A percentile compares a stretch with the other conserved stretches of the same genome.
Conservation (phyloP, 2,329 filamentous ascomycete genomes). For the Zymoseptoria crescenta region DNA sequence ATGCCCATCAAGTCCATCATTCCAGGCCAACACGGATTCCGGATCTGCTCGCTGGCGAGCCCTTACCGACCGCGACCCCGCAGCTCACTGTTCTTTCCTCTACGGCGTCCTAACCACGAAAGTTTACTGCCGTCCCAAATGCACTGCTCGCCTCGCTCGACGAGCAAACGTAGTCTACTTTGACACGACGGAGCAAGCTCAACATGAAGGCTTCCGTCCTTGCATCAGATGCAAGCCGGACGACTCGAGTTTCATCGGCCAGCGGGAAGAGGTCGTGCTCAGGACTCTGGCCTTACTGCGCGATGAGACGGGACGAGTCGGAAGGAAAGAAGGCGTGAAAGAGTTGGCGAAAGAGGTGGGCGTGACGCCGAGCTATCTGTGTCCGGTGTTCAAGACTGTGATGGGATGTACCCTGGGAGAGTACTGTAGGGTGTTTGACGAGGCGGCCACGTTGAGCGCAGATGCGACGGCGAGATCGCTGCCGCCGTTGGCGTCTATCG, state of each 20-base stretch:
- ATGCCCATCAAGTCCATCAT: neutral
- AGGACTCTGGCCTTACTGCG: slow-evolving; percentile 37
- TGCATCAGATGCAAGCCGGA: slow-evolving; percentile 51
- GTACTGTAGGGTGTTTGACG: slow-evolving; percentile 1
- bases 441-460: neutral
- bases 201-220: slow-evolving; percentile 44
- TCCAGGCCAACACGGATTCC: no score
- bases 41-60: slow-evolving; percentile 9
- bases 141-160: slow-evolving; percentile 51
- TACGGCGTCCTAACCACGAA: slow-evolving; percentile 50
- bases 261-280: slow-evolving; percentile 35
- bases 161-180: slow-evolving; percentile 53
- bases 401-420: slow-evolving; percentile 4
- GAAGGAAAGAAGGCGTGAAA: slow-evolving; percentile 32
- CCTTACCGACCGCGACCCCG: slow-evolving; percentile 8
- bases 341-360: slow-evolving; percentile 45
- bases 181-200: slow-evolving; percentile 39
- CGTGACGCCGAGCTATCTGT: slow-evolving; percentile 52
- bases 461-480: neutral
- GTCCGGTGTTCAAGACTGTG: slow-evolving; percentile 47
- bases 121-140: slow-evolving; percentile 56
- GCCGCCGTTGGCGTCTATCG: neutral
- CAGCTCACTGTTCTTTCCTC: slow-evolving; percentile 36
- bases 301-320: slow-evolving; percentile 6
- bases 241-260: slow-evolving; percentile 18